Percentiles rank a stretch among this genome's conserved stretches.
These are phyloP conservation scores for Nigrograna mackinnonii DNA, from an alignment of 2,329 filamentous ascomycete genomes.

Conservation along the genomic window DNA sequence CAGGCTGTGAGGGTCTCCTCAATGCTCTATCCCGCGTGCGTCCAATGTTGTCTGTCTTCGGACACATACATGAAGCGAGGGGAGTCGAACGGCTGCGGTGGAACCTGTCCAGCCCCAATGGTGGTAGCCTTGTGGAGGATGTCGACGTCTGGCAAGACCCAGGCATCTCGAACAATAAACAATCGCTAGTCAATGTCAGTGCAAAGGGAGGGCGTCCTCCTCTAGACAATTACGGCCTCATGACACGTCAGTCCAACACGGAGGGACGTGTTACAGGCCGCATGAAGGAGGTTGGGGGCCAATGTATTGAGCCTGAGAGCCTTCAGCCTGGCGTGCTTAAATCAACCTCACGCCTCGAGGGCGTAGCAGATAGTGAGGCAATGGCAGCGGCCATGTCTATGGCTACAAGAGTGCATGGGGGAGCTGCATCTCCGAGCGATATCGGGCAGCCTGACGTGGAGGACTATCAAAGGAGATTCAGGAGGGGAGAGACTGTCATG, in stretches of 20 bases:
- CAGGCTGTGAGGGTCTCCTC: conserved; percentile 65
- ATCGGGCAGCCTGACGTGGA: conserved; percentile 23
- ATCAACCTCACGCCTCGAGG: conserved; percentile 22
- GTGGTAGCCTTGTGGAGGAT: conserved; percentile 50
- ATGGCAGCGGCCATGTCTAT: conserved; percentile 14
- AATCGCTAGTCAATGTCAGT: conserved; percentile 66
- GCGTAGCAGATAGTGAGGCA: conserved; percentile 24
- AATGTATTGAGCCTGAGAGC: conserved; percentile 17
- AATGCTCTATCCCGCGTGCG: conserved; percentile 62
- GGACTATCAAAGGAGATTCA: conserved; percentile 24
- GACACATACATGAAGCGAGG: conserved; percentile 72
- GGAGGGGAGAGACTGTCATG: conserved; percentile 71
- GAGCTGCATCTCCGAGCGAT: conserved; percentile 13
- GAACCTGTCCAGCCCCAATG: conserved; percentile 43
- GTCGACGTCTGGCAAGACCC: conserved; percentile 63
- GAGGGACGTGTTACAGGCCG: not conserved
- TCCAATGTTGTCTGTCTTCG: conserved; percentile 69
- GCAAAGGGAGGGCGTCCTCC: conserved; percentile 38
- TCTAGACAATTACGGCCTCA: conserved; percentile 29
- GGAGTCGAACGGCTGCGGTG: conserved; percentile 67
- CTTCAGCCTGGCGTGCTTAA: conserved; percentile 26
- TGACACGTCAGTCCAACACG: conserved; percentile 27
- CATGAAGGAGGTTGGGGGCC: conserved; percentile 15
- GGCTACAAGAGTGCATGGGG: conserved; percentile 20
- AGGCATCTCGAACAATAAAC: conserved; percentile 60